phyloP scores from a whole-genome alignment of 1,139 yeast species.

The Geotrichum aggregatum region DNA sequence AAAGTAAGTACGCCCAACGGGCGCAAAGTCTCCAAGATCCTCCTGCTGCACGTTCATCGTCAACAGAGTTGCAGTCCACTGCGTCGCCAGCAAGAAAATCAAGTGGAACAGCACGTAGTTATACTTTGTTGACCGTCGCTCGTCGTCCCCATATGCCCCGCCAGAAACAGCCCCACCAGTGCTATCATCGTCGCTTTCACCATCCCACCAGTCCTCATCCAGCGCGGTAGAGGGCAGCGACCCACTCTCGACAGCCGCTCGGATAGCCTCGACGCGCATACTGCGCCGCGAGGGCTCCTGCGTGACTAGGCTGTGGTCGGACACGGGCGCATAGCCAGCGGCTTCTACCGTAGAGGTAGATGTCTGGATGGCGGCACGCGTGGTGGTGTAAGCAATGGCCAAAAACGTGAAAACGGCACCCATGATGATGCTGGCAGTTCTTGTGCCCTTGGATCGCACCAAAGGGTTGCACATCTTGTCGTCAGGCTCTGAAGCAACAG shows the following conservation, averaged over 20 bases:
- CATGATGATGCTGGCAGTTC: constrained; percentile 79
- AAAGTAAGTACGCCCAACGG: constrained; percentile 95
- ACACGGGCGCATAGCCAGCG: constrained; percentile 36
- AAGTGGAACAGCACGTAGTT: constrained; percentile 86
- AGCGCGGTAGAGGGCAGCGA: constrained; percentile 90
- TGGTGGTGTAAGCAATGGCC: constrained; percentile 95
- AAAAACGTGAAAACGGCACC: constrained; percentile 93
- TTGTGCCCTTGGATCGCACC: constrained; percentile 81
- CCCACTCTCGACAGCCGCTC: constrained; percentile 93
- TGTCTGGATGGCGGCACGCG: constrained; percentile 80
- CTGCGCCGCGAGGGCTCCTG: constrained; percentile 65
- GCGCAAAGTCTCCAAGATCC: constrained; percentile 82
- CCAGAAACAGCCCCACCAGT: not conserved
- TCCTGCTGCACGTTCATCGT: constrained; percentile 89
- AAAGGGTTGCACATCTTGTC: constrained; percentile 88
- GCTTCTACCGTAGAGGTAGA: constrained; percentile 30
- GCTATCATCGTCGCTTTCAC: constrained; percentile 31
- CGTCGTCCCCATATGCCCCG: constrained; percentile 47
- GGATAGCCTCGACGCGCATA: constrained; percentile 81
- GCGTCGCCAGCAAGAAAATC: constrained; percentile 91
- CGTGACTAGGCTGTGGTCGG: constrained; percentile 40
- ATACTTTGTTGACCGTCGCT: constrained; percentile 65
- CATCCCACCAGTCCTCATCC: constrained; percentile 54
- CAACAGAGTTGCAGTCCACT: constrained; percentile 89
- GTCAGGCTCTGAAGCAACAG: constrained; percentile 95